Conservation (phyloP, 192 early-diverging fungal species). For the Coemansia sp. region DNA sequence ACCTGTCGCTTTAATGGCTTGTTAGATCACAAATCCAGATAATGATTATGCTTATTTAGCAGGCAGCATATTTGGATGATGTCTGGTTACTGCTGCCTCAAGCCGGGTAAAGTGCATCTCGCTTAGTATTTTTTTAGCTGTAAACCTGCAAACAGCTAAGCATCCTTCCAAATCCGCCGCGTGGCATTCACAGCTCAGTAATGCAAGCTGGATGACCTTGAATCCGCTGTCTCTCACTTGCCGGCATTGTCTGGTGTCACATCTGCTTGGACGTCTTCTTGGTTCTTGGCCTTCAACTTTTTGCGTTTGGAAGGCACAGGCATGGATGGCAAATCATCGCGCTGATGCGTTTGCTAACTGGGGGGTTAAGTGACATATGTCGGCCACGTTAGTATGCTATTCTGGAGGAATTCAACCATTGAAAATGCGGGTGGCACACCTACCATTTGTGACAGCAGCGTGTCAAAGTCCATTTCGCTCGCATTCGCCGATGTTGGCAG, state of each 20-base stretch:
- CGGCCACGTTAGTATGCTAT: background rate
- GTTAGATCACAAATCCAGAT: background rate
- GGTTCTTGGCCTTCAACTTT: background rate
- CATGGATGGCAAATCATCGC: background rate
- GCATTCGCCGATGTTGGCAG: slow-evolving; percentile 36
- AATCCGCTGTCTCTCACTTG: background rate
- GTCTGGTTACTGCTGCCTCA: background rate
- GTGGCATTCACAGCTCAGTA: background rate
- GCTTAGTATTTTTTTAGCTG: background rate
- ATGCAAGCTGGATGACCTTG: background rate
- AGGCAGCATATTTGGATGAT: too few species aligned
- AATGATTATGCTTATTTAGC: background rate
- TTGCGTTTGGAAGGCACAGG: background rate
- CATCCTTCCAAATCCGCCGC: background rate
- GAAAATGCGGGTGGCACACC: background rate
- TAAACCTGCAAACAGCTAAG: background rate
- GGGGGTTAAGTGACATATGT: background rate
- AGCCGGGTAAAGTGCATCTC: background rate
- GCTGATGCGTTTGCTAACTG: slow-evolving; percentile 15
- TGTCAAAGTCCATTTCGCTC: slow-evolving; percentile 49
- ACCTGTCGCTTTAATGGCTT: background rate
- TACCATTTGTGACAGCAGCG: slow-evolving; percentile 48
- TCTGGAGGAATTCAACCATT: background rate
- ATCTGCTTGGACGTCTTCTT: background rate
- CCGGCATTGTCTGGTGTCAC: background rate